Evolutionary conservation across 2,329 filamentous ascomycete species (phyloP), one percentile per base, ranked within the genome.

Genomic region (Alternaria solani): DNA sequence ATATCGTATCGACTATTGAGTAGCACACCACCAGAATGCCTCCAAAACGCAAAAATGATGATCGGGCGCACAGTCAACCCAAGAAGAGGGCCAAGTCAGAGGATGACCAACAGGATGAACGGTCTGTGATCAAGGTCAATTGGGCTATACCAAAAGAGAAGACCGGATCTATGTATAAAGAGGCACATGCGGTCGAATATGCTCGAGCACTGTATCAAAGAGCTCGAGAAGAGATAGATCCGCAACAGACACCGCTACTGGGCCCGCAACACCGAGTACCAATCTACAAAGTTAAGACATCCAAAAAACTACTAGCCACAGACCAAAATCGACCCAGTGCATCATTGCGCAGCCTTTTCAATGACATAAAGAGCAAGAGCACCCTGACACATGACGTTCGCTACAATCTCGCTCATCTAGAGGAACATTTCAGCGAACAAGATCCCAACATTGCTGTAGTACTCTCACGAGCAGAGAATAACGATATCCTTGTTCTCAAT

Each of bases 141-240:
- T 60, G 53, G 57, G 47, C 41, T 11, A n/a, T 60, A 57, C 57
- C 57, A 18, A 60, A 57, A 34, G 25, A 32, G 11, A 60, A 52
- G 41, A n/a, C 32, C 7, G 42, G 51, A n/a, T 6, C 20, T 3
- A 14, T 23, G 7, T 30, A 18, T 12, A 38, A 60, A 28, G 28
- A 42, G 12, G 26, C 44, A 14, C 14, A 51, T 18, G 28, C 42
- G 7, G 26, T 43, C n/a, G 36, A 43, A 49, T 64, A 59, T 25
- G 48, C 59, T 6, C 55, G 36, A 7, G 8, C 34, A 12, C 46
- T 66, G 9, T 61, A 58, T 14, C 18, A 47, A 5, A 53, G 26
- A 32, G 20, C 49, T 16, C 47, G 56, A 32, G 18, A 51, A 26
- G 36, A 51, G 12, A 44, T 62, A 12, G 18, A 7, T 6, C 32